A percentile compares a stretch with the other conserved stretches of the same genome.
phyloP scores from a whole-genome alignment of 176 grass and related monocot species.

The Elymus sibiricus region DNA sequence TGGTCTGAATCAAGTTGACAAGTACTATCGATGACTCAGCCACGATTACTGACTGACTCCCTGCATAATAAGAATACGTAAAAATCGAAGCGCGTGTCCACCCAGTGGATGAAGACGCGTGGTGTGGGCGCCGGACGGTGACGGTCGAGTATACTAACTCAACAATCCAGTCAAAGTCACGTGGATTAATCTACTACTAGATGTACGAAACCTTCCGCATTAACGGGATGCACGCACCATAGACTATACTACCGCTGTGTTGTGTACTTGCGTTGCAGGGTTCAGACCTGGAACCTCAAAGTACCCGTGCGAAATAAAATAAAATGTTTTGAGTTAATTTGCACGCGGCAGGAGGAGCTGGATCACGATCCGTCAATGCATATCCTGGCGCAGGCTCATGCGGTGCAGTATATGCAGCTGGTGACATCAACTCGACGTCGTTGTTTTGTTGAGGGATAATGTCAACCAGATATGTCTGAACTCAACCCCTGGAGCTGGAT shows the following conservation, averaged over 20 bases:
- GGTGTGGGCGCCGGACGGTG: background rate
- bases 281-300: background rate
- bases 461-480: background rate
- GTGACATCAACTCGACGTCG: background rate
- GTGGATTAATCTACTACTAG: background rate
- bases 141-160: background rate
- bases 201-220: background rate
- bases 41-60: background rate
- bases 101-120: background rate
- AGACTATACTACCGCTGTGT: background rate
- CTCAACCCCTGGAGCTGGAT: background rate
- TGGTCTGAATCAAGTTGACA: background rate
- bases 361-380: background rate
- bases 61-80: background rate
- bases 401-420: background rate
- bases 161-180: background rate
- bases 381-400: background rate
- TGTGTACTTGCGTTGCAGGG: background rate
- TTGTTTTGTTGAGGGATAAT: background rate
- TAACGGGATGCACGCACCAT: background rate
- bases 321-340: background rate
- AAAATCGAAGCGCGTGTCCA: background rate
- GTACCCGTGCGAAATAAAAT: background rate
- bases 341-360: background rate
- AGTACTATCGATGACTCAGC: background rate